Evolutionary conservation across 2,329 filamentous ascomycete genomes (phyloP).

Genomic region (Ilyonectria destructans): DNA sequence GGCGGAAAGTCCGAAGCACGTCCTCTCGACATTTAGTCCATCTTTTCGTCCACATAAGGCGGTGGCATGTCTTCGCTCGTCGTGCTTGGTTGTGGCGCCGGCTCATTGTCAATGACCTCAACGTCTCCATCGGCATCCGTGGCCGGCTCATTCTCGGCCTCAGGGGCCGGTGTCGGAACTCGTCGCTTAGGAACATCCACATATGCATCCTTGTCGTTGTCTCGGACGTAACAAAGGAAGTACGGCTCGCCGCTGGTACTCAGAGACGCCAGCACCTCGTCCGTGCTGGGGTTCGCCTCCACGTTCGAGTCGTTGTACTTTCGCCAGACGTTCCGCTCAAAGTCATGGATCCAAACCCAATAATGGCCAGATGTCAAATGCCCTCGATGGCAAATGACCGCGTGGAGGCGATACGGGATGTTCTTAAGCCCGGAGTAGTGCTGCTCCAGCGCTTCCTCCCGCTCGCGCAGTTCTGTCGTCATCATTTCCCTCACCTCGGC

Average conservation of each 20-base stretch:
- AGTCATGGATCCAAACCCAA: constrained; percentile 97
- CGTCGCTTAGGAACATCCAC: constrained; percentile 64
- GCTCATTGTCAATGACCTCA: constrained; percentile 33
- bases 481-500: constrained; percentile 61
- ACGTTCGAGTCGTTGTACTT: constrained; percentile 95
- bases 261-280: constrained; percentile 79
- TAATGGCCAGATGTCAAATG: constrained; percentile 87
- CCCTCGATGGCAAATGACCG: constrained; percentile 93
- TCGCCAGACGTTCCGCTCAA: constrained; percentile 85
- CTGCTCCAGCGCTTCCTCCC: constrained; percentile 48
- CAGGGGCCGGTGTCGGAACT: constrained; percentile 33
- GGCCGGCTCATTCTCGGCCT: constrained; percentile 22
- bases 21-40: constrained; percentile 39
- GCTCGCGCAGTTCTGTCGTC: constrained; percentile 58
- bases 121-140: constrained; percentile 49
- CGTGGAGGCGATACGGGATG: constrained; percentile 86
- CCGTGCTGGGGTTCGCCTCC: constrained; percentile 75
- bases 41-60: constrained; percentile 35
- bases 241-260: constrained; percentile 83
- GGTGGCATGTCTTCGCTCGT: constrained; percentile 34
- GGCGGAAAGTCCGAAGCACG: no score
- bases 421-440: constrained; percentile 69
- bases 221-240: constrained; percentile 87
- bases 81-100: constrained; percentile 2
- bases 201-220: constrained; percentile 72